These are phyloP conservation scores for Lentinula detonsa DNA, from an alignment of 768 basidiomycete genomes.

Conservation along the genomic window DNA sequence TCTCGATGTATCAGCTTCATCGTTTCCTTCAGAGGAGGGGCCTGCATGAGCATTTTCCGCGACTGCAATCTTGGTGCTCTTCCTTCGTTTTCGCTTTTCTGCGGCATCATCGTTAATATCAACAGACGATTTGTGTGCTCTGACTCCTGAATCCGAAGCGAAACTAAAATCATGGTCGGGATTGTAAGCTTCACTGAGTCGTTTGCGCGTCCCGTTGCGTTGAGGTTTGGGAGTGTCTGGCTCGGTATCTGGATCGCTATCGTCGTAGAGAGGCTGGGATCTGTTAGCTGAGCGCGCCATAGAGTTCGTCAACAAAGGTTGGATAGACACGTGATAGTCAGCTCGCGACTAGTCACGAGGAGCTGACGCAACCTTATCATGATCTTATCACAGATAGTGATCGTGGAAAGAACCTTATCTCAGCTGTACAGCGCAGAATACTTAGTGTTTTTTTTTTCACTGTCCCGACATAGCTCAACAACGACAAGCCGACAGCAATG, in stretches of 20 bases:
- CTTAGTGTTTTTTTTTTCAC: background rate
- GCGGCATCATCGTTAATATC: constrained; percentile 81
- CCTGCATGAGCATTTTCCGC: constrained; percentile 55
- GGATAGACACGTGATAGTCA: constrained; percentile 6
- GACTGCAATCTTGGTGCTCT: constrained; percentile 61
- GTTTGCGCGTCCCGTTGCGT: constrained; percentile 44
- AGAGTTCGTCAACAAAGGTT: constrained; percentile 3
- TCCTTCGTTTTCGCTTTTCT: constrained; percentile 77
- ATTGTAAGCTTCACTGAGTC: constrained; percentile 53
- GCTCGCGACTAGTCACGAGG: background rate
- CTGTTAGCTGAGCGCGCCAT: constrained; percentile 12
- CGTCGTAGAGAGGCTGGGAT: constrained; percentile 27
- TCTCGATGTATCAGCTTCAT: constrained; percentile 34
- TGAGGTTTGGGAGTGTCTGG: constrained; percentile 32
- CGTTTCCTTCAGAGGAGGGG: constrained; percentile 44
- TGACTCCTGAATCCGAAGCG: constrained; percentile 27
- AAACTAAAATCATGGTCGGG: constrained; percentile 39
- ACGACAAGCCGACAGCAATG: constrained; percentile 40
- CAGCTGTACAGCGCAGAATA: background rate
- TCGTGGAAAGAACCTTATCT: background rate
- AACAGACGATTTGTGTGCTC: constrained; percentile 38
- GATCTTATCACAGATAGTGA: background rate
- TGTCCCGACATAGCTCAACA: background rate
- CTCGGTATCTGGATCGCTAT: constrained; percentile 27
- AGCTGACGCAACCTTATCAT: background rate